These are phyloP conservation scores for Blastobotrys peoriensis DNA, from an alignment of 805 yeast genomes.

Conservation along the genomic window DNA sequence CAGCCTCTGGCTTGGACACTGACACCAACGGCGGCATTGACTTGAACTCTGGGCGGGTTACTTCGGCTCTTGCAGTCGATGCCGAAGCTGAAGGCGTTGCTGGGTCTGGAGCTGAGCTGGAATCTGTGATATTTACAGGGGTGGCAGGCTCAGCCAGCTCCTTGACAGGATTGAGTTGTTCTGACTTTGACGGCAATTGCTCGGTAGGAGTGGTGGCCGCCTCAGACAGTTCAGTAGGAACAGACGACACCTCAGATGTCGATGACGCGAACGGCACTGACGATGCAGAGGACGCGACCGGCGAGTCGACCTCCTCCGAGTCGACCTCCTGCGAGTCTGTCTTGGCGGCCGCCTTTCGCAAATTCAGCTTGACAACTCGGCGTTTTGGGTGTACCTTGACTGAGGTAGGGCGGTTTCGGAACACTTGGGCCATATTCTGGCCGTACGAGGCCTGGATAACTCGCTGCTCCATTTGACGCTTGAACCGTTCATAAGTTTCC, in stretches of 20 bases:
- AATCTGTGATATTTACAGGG: no score
- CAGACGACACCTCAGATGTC: not conserved
- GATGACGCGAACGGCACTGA: not conserved
- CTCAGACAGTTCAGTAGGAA: not conserved
- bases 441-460: conserved; percentile 12
- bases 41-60: not conserved
- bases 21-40: not conserved
- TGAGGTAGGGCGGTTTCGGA: conserved; percentile 12
- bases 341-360: not conserved
- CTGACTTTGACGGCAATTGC: not conserved
- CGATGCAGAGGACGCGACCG: not conserved
- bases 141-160: no score
- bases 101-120: no score
- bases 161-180: not conserved
- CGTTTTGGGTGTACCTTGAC: conserved; percentile 25
- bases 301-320: no score
- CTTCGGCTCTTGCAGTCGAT: not conserved
- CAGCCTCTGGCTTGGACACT: not conserved
- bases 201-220: not conserved
- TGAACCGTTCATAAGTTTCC: conserved; percentile 25
- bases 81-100: no score
- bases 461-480: conserved; percentile 23
- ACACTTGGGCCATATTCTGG: conserved; percentile 15
- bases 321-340: no score
- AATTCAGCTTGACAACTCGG: conserved; percentile 25